These are phyloP conservation scores for Exophiala sideris DNA, from an alignment of 2,329 filamentous ascomycete genomes.

Conservation along the genomic window DNA sequence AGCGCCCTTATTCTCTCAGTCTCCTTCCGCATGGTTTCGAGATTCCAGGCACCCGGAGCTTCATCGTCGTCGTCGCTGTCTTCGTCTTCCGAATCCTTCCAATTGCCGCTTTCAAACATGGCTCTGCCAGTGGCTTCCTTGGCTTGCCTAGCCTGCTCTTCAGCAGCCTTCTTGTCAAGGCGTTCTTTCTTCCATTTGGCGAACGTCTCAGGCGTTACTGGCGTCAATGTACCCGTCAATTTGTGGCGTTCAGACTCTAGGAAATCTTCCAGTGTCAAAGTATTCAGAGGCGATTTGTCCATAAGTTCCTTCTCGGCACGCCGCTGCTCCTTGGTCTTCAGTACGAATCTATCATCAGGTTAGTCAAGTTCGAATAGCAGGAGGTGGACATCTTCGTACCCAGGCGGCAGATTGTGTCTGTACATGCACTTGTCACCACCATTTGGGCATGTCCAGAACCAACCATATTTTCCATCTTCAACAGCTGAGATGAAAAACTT, in stretches of 20 bases:
- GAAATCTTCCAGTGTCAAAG: slow-evolving; percentile 94
- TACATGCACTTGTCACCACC: slow-evolving; percentile 98
- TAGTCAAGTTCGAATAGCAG: slow-evolving; percentile 6
- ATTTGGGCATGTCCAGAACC: slow-evolving; percentile 98
- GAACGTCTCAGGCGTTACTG: slow-evolving; percentile 88
- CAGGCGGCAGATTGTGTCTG: slow-evolving; percentile 88
- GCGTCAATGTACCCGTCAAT: slow-evolving; percentile 83
- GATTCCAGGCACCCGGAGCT: slow-evolving; percentile 61
- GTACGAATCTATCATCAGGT: slow-evolving; percentile 65
- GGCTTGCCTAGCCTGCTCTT: slow-evolving; percentile 81
- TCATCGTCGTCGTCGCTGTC: slow-evolving; percentile 60
- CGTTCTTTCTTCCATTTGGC: slow-evolving; percentile 97
- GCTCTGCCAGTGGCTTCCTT: slow-evolving; percentile 95
- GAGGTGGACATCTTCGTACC: slow-evolving; percentile 57
- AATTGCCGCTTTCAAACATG: slow-evolving; percentile 95
- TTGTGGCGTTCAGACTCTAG: slow-evolving; percentile 95
- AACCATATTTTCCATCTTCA: slow-evolving; percentile 97
- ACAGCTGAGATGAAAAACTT: slow-evolving; percentile 97
- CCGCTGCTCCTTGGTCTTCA: slow-evolving; percentile 97
- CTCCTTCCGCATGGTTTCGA: slow-evolving; percentile 77
- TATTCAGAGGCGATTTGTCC: slow-evolving; percentile 93
- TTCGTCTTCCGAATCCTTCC: slow-evolving; percentile 65
- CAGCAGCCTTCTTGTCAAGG: slow-evolving; percentile 90
- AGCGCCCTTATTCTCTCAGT: slow-evolving; percentile 71
- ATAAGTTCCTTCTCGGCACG: slow-evolving; percentile 91